phyloP scores from a whole-genome alignment of 208 protist species.

The Crithidia sp. region DNA sequence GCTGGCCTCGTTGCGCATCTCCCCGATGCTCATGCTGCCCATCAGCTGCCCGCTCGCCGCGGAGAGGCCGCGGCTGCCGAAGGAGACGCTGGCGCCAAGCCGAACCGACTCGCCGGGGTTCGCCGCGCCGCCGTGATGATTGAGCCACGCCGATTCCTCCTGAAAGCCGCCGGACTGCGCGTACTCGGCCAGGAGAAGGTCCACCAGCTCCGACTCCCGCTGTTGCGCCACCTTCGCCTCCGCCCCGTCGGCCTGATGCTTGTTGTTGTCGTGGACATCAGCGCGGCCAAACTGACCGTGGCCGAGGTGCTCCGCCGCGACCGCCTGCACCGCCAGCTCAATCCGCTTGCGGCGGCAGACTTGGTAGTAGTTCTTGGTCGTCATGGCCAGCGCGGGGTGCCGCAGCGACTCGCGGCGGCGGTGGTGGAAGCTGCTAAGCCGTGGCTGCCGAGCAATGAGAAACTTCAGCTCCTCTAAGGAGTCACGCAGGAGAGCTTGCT shows the following conservation, averaged over 20 bases:
- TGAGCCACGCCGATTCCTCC: conserved; percentile 7
- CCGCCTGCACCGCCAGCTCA: conserved; percentile 24
- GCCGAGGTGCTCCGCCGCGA: conserved; percentile 14
- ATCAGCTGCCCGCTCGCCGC: conserved; percentile 3
- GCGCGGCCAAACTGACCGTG: background rate
- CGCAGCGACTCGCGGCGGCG: conserved; percentile 72
- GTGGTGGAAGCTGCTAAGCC: conserved; percentile 73
- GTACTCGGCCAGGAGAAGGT: conserved; percentile 34
- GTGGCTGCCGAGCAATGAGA: conserved; percentile 69
- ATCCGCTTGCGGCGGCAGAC: conserved; percentile 31
- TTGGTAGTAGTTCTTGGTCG: conserved; percentile 73
- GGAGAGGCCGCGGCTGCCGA: conserved; percentile 8
- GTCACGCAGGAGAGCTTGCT: conserved; percentile 40
- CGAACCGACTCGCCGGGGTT: conserved; percentile 1
- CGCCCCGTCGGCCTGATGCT: background rate
- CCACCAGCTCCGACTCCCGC: conserved; percentile 25
- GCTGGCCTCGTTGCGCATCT: conserved; percentile 7
- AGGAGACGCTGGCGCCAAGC: conserved; percentile 8
- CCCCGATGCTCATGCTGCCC: conserved; percentile 11
- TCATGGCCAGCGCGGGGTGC: conserved; percentile 84
- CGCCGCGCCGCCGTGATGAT: conserved; percentile 1
- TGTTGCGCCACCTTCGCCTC: conserved; percentile 6
- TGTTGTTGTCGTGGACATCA: background rate
- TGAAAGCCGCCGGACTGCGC: conserved; percentile 18
- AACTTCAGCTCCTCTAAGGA: conserved; percentile 74